Evolutionary conservation across 495 filamentous ascomycete genomes (phyloP).

Genomic region (Parathielavia appendiculata): DNA sequence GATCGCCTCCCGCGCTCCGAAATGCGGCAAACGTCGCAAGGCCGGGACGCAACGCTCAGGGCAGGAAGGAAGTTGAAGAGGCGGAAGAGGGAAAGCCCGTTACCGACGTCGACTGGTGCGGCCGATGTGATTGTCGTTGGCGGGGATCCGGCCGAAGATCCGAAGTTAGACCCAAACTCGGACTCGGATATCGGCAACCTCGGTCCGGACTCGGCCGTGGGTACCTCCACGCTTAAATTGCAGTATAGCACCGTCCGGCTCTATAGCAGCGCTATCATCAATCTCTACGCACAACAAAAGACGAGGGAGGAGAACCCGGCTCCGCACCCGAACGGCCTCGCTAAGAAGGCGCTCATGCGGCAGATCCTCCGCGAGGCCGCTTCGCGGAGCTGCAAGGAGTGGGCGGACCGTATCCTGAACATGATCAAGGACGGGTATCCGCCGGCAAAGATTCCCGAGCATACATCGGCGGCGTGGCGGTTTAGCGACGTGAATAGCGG

Average conservation of each 20-base stretch:
- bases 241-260: not conserved
- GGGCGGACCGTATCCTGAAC: not conserved
- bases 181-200: not conserved
- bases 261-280: not conserved
- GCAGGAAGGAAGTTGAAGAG: not conserved
- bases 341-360: constrained; percentile 3
- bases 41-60: not conserved
- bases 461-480: not conserved
- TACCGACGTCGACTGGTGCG: not conserved
- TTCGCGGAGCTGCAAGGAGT: not conserved
- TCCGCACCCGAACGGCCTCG: not conserved
- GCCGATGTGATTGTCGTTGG: constrained; percentile 1
- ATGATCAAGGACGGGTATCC: constrained; percentile 1
- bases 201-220: not conserved
- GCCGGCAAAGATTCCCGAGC: not conserved
- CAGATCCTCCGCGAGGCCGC: not conserved
- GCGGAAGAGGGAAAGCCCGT: not conserved
- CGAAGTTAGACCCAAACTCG: not conserved
- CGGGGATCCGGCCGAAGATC: not conserved
- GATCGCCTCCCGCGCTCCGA: constrained; percentile 4
- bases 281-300: not conserved
- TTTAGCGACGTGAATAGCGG: not conserved
- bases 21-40: constrained; percentile 3
- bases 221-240: not conserved
- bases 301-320: not conserved